Evolutionary conservation across 352 stramenopile species (phyloP).

Genomic region (Phytophthora foliorum): DNA sequence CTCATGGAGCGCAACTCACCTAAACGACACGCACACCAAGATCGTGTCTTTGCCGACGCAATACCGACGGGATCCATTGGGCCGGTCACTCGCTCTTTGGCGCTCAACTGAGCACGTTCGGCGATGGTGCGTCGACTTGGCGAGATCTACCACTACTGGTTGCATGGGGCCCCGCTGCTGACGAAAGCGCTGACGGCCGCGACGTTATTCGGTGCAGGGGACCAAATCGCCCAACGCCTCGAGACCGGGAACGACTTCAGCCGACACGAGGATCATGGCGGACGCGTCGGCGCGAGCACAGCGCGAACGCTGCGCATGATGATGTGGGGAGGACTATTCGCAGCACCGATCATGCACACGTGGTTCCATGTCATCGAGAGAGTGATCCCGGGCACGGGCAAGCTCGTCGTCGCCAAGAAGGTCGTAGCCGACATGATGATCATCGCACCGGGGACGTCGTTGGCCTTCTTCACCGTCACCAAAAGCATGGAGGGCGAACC

Average conservation of each 20-base stretch:
- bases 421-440: slow-evolving; percentile 56
- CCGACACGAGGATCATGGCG: background rate
- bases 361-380: slow-evolving; percentile 90
- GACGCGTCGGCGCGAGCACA: slow-evolving; percentile 30
- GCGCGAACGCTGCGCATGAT: slow-evolving; percentile 81
- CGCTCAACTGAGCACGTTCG: slow-evolving; percentile 37
- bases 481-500: slow-evolving; percentile 52
- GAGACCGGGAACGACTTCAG: slow-evolving; percentile 25
- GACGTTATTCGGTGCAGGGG: slow-evolving; percentile 52
- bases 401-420: slow-evolving; percentile 48
- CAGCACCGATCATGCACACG: slow-evolving; percentile 90
- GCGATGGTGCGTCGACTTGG: slow-evolving; percentile 41
- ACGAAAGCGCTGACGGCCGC: slow-evolving; percentile 66
- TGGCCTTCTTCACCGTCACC: slow-evolving; percentile 52
- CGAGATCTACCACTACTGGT: slow-evolving; percentile 50
- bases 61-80: slow-evolving; percentile 3
- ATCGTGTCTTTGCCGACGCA: slow-evolving; percentile 27
- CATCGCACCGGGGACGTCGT: slow-evolving; percentile 49
- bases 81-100: slow-evolving; percentile 7
- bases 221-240: slow-evolving; percentile 57
- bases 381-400: slow-evolving; percentile 37
- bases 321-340: slow-evolving; percentile 87
- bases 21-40: no score
- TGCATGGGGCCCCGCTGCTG: slow-evolving; percentile 57
- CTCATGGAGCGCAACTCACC: background rate